Evolutionary conservation across 768 basidiomycete species (phyloP), one percentile per base, ranked within the genome.

Genomic region (Amanita pseudoporphyria): DNA sequence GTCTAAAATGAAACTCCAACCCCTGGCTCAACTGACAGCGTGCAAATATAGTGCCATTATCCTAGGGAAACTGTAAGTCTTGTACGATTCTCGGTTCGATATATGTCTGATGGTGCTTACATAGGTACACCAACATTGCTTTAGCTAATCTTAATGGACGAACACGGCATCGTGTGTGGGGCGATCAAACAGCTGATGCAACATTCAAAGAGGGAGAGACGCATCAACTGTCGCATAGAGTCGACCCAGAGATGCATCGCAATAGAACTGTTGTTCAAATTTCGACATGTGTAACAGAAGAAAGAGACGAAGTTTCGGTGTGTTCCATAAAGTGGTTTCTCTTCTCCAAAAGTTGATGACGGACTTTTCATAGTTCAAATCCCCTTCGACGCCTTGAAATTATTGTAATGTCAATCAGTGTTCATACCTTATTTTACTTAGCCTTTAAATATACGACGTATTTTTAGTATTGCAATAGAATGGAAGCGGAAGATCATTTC

Each of bases 111-210:
- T n/a, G n/a, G n/a, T 37, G 5, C 7, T 9, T 10, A 3, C 14
- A 47, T n/a, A 45, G 42, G 24, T 52, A 52, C 16, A 45, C 51
- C 4, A 52, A 52, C 30, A 42, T 52, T 16, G 32, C 41, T 18
- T 40, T 52, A 13, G 51, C 51, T 22, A 45, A 45, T 45, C 45
- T 52, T 32, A 52, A 52, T 39, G 51, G 51, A 21, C 51, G 51
- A 7, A 24, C 32, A 32, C 40, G 49, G 6, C 47, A 48, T 16
- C 36, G 47, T 9, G 37, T 18, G 7, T 48, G 47, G 47, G 47
- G 38, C 14, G 47, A 48, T 19, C 45, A 47, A 24, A 22, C 45
- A 14, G 45, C 14, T 9, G 22, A 18, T 26, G 21, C 33, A 26
- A n/a, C 45, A 10, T 35, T 36, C 14, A 28, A n/a, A n/a, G 42